Percentiles rank a stretch among this genome's conserved stretches.
Conservation (phyloP, 805 yeast species). For the Spathaspora gorwiae region DNA sequence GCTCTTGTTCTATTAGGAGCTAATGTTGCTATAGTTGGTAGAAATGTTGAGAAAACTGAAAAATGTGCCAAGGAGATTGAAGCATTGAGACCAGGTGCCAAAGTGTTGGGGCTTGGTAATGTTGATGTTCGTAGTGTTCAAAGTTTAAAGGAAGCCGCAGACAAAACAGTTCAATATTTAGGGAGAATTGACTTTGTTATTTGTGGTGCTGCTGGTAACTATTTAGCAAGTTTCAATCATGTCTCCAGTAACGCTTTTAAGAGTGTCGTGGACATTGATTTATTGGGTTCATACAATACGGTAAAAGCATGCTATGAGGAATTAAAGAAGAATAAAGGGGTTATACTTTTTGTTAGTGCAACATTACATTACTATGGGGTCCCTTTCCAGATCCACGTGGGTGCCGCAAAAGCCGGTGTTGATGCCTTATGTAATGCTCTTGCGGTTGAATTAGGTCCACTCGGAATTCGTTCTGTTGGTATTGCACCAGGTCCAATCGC, state of each 20-base stretch:
- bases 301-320: conserved; percentile 36
- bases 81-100: conserved; percentile 49
- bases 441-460: conserved; percentile 87
- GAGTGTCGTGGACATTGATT: conserved; percentile 35
- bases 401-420: conserved; percentile 95
- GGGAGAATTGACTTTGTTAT: conserved; percentile 42
- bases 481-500: conserved; percentile 90
- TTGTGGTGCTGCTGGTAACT: conserved; percentile 45
- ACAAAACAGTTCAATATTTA: conserved; percentile 44
- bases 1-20: conserved; percentile 85
- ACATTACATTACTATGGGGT: conserved; percentile 42
- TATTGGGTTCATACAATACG: conserved; percentile 39
- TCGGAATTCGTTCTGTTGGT: conserved; percentile 77
- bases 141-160: conserved; percentile 58
- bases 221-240: conserved; percentile 39
- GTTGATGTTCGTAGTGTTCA: conserved; percentile 73
- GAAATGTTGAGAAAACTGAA: conserved; percentile 62
- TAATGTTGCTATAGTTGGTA: conserved; percentile 78
- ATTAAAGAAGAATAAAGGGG: conserved; percentile 36
- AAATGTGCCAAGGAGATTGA: conserved; percentile 62
- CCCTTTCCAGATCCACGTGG: conserved; percentile 73
- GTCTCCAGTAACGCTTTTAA: conserved; percentile 40
- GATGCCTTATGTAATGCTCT: conserved; percentile 80
- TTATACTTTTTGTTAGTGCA: conserved; percentile 44
- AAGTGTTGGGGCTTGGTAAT: conserved; percentile 63